These are phyloP conservation scores for Phytopythium cucurbitacearum DNA, from an alignment of 352 stramenopile species.

Conservation along the genomic window DNA sequence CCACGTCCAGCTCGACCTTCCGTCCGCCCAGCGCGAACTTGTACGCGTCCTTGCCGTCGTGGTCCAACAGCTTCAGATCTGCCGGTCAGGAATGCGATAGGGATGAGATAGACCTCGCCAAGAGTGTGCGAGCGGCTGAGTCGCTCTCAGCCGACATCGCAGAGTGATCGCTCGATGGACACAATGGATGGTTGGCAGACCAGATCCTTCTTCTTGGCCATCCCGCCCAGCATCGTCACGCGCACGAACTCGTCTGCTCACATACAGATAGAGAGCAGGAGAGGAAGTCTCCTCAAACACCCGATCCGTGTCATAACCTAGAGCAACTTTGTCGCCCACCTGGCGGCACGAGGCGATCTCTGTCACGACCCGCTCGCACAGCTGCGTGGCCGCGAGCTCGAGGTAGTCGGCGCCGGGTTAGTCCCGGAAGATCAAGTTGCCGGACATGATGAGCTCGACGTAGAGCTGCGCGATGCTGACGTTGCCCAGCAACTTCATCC, in stretches of 20 bases:
- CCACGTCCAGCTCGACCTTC: conserved; percentile 27
- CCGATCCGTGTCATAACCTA: too few species aligned
- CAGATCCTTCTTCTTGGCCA: conserved; percentile 22
- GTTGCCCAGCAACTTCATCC: too few species aligned
- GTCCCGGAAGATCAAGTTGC: too few species aligned
- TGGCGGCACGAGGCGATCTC: conserved; percentile 35
- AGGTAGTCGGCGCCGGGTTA: too few species aligned
- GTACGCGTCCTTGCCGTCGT: conserved; percentile 27
- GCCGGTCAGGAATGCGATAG: too few species aligned
- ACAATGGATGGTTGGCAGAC: conserved; percentile 5
- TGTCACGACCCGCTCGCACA: conserved; percentile 40
- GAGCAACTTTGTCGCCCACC: conserved; percentile 30
- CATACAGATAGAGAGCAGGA: not conserved
- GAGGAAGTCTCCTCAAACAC: too few species aligned
- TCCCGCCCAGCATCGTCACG: conserved; percentile 23
- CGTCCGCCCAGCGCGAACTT: conserved; percentile 30
- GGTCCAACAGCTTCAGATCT: conserved; percentile 28
- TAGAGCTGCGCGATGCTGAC: too few species aligned
- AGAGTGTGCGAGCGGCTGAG: too few species aligned
- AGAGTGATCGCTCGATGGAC: too few species aligned
- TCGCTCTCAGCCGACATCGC: too few species aligned
- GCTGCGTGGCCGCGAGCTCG: conserved; percentile 14
- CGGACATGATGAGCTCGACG: too few species aligned
- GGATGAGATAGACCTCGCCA: too few species aligned
- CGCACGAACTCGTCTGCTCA: conserved; percentile 22